Evolutionary conservation across 306 rosid genomes (phyloP).

Genomic region (Gleditsia sinensis): DNA sequence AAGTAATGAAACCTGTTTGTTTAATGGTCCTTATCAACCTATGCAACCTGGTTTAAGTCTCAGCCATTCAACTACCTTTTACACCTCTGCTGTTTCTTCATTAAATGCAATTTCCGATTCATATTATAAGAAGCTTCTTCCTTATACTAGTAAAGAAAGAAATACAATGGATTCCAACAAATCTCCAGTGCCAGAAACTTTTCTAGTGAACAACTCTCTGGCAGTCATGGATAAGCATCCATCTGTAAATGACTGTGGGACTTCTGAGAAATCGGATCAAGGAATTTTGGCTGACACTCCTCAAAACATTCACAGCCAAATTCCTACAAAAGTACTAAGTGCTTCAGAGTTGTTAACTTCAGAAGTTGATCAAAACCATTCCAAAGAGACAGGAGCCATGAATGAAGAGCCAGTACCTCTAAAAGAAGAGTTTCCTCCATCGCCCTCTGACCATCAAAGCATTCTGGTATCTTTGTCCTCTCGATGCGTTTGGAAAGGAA

Average conservation of each 20-base stretch:
- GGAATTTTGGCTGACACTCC: not conserved
- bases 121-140: not conserved
- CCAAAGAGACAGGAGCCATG: not conserved
- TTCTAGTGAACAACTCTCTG: not conserved
- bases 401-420: not conserved
- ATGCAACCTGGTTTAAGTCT: not conserved
- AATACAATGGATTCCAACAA: not conserved
- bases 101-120: not conserved
- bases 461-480: slow-evolving; percentile 1
- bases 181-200: not conserved
- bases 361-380: not conserved
- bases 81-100: not conserved
- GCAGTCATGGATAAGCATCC: not conserved
- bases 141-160: not conserved
- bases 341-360: not conserved
- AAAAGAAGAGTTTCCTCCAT: slow-evolving; percentile 8
- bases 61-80: not conserved
- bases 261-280: not conserved
- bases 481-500: slow-evolving; percentile 19
- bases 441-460: not conserved
- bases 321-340: not conserved
- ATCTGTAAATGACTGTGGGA: not conserved
- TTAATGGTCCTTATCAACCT: not conserved
- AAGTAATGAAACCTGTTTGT: not conserved
- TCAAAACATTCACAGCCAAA: not conserved